These are phyloP conservation scores for Stylosanthes scabra DNA, from an alignment of 331 rosid species.

Conservation along the genomic window DNA sequence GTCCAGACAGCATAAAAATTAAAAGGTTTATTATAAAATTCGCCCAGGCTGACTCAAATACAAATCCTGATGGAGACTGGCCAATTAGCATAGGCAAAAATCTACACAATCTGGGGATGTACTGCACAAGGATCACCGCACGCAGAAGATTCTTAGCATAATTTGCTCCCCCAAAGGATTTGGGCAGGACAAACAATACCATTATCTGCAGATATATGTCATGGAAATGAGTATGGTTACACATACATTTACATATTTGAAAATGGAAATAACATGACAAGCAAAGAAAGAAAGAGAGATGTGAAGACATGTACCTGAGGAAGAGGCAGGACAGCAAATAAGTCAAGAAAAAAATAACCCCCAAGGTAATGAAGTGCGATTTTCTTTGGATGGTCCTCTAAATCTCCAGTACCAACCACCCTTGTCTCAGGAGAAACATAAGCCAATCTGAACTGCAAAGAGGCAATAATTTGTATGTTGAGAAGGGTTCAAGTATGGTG, in stretches of 20 bases:
- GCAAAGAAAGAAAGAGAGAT: constrained; percentile 15
- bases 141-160: constrained; percentile 79
- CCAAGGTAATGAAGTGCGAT: constrained; percentile 69
- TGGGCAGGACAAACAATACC: constrained; percentile 58
- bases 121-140: constrained; percentile 66
- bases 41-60: constrained; percentile 93
- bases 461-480: constrained; percentile 45
- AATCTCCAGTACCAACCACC: constrained; percentile 90
- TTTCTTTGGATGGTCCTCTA: constrained; percentile 81
- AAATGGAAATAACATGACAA: neutral
- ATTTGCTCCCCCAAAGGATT: constrained; percentile 73
- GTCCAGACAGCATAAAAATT: constrained; percentile 75
- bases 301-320: constrained; percentile 65
- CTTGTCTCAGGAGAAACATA: constrained; percentile 85
- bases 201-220: constrained; percentile 61
- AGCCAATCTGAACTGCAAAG: constrained; percentile 84
- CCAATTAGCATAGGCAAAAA: constrained; percentile 75
- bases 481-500: constrained; percentile 55
- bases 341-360: constrained; percentile 66
- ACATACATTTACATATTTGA: constrained; percentile 4
- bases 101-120: constrained; percentile 74
- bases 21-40: constrained; percentile 85
- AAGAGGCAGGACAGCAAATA: constrained; percentile 74
- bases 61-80: constrained; percentile 79
- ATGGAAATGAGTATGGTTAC: constrained; percentile 21